Base-by-base conservation (phyloP, 1,284 basidiomycete species). In the Moniliophthora roreri region DNA sequence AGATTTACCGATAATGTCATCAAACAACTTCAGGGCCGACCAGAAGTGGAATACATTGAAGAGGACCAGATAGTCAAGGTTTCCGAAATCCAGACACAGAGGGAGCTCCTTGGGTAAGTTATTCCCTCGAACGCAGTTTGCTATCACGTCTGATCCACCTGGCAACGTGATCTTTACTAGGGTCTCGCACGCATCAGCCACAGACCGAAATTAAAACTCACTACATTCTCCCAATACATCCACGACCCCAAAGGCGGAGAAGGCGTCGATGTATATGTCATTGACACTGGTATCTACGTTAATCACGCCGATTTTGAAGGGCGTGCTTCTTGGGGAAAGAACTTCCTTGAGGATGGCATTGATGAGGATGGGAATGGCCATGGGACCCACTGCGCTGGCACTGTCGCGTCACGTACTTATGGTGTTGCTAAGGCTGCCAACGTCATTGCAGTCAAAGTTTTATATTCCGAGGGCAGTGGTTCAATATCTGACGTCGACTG, bases 111-210 rank as follows among this genome's bases (percentile, higher is more conserved):
- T 98, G 97, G 97, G 94, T 93, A 67, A 71, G 84, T 79, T 49
- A 26, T 40, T 34, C n/a, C n/a, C 11, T 13, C 21, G 26, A 36
- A 11, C 24, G 40, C 24, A 49, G 41, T 39, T 46, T 39, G 15
- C 24, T 38, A 23, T 38, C 39, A 6, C n/a, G 51, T 40, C 13
- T 47, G 42, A 21, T 20, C 35, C 11, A 48, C 52, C 48, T 50
- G 37, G 46, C 54, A 58, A 62, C 53, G 62, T 58, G 37, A 39
- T 37, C 24, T 28, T 15, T 44, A 26, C 10, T 62, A 93, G 92
- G 94, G 97, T 69, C 87, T 99, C 38, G 95, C 96, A 45, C 91
- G 97, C 55, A 85, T 99, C 67, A 95, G 93, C 60, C 97, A 99
- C 75, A 87, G 94, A 51, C 63, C 78, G 20, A 83, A 74, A 64